Base-by-base conservation (phyloP, 164 flowering plant species). In the Pachysandra terminalis region DNA sequence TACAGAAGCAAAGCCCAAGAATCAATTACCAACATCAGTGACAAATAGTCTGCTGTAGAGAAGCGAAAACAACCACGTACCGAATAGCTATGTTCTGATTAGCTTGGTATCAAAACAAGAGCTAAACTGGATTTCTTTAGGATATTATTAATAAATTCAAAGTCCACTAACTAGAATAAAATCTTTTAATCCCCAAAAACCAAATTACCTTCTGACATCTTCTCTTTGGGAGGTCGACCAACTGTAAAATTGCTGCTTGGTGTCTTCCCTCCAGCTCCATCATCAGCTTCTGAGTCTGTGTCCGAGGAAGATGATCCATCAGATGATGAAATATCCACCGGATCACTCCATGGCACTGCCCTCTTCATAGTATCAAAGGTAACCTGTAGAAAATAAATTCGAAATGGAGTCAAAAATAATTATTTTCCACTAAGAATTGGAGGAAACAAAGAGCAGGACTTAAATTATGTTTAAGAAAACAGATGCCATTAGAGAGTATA, bases 301-400 rank as follows among this genome's bases (percentile, higher is more conserved):
- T 73, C 74, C 0, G 81, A 77, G 19, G 83, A 81, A 23, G 79
- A 80, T 13, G 78, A 75, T 65, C 75, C 73, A 66, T 79, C 81
- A 15, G 81, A 77, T 13, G 83, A 81, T 14, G 75, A 60, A 48
- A 76, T 77, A 35, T 74, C 75, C 16, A 76, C 80, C 41, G 75
- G 53, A 67, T 74, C 81, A 71, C 77, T 73, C 85, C 83, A 83
- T 41, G 83, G 79, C 69, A 73, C 65, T 67, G 81, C 56, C 60
- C 83, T 80, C 66, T 83, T 81, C 86, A 83, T 83, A 49, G 49
- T 69, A 41, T 58, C 2, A 24, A 35, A 49, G 48, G 15, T 19
- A 52, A 52, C 23, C 68, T 65, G 48, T 1, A 63, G 22, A 10
- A 63, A 63, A 63, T 48, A 63, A 63, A 61, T 21, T 13, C 3